Conservation (phyloP, 2,329 filamentous ascomycete species). For the Macrophomina tecta region DNA sequence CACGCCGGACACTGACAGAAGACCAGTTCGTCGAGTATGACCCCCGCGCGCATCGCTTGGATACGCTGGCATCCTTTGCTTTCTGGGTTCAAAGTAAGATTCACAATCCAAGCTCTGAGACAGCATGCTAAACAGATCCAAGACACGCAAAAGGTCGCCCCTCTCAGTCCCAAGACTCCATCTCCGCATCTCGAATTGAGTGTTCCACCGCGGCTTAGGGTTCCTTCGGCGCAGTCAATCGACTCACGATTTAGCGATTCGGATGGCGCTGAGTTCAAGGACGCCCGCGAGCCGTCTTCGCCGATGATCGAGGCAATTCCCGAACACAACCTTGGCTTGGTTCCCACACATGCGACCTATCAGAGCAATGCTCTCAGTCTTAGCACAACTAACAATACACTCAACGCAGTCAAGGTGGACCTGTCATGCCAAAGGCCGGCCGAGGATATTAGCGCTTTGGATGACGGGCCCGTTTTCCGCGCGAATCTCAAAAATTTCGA, state of each 20-base stretch:
- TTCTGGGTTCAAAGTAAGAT: slow-evolving; percentile 88
- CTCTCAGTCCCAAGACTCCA: slow-evolving; percentile 54
- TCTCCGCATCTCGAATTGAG: slow-evolving; percentile 75
- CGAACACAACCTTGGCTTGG: slow-evolving; percentile 53
- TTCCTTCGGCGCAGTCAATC: slow-evolving; percentile 86
- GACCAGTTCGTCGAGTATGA: slow-evolving; percentile 93
- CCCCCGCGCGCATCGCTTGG: slow-evolving; percentile 84
- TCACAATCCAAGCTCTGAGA: neutral
- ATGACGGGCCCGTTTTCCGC: slow-evolving; percentile 93
- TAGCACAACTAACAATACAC: slow-evolving; percentile 40
- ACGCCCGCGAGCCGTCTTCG: slow-evolving; percentile 52
- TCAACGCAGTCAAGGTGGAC: slow-evolving; percentile 74
- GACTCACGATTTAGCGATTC: slow-evolving; percentile 79
- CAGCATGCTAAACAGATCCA: slow-evolving; percentile 13
- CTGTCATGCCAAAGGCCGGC: slow-evolving; percentile 83
- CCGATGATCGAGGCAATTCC: slow-evolving; percentile 56
- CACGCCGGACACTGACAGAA: neutral
- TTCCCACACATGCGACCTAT: slow-evolving; percentile 45
- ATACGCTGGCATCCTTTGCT: slow-evolving; percentile 88
- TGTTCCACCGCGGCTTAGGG: slow-evolving; percentile 76
- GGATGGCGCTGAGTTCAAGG: slow-evolving; percentile 59
- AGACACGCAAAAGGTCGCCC: slow-evolving; percentile 44
- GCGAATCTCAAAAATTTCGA: slow-evolving; percentile 96
- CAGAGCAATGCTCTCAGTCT: slow-evolving; percentile 9
- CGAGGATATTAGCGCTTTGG: slow-evolving; percentile 82